phyloP scores from a whole-genome alignment of 148 eudicot species.

The Diospyros kaki region DNA sequence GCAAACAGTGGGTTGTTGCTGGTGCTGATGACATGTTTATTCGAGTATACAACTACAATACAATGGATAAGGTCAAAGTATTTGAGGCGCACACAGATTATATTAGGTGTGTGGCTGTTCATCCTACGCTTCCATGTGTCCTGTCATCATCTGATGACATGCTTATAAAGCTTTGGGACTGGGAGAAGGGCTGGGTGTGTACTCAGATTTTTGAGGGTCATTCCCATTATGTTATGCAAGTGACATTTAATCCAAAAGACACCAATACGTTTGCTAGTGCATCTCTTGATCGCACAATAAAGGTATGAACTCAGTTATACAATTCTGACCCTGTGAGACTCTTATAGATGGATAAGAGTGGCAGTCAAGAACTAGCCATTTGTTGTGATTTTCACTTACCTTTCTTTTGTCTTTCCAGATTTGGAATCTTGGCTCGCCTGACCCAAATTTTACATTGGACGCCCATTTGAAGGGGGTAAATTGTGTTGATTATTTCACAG shows the following conservation, averaged over 20 bases:
- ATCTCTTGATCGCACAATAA: conserved; percentile 89
- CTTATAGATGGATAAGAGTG: background rate
- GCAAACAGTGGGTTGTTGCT: conserved; percentile 96
- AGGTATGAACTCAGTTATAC: conserved; percentile 35
- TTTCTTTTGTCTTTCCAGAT: conserved; percentile 38
- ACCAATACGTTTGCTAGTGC: conserved; percentile 94
- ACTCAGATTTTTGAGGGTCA: conserved; percentile 94
- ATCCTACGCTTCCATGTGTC: conserved; percentile 89
- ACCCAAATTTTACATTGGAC: conserved; percentile 83
- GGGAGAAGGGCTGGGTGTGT: conserved; percentile 94
- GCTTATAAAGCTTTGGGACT: conserved; percentile 99
- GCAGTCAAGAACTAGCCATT: background rate
- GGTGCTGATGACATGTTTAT: conserved; percentile 95
- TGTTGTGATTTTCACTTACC: background rate
- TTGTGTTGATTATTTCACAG: conserved; percentile 86
- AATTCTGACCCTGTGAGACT: background rate
- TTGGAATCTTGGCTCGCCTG: conserved; percentile 95
- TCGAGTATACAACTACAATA: conserved; percentile 84
- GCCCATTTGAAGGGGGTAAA: conserved; percentile 91
- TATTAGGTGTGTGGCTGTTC: conserved; percentile 92
- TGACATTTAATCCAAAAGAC: conserved; percentile 87
- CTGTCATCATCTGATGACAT: conserved; percentile 96
- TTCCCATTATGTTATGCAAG: conserved; percentile 95
- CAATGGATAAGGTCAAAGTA: conserved; percentile 85
- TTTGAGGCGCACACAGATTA: conserved; percentile 94